Evolutionary conservation across 176 grass and related monocot species (phyloP).

Genomic region (Tuctoria greenei): DNA sequence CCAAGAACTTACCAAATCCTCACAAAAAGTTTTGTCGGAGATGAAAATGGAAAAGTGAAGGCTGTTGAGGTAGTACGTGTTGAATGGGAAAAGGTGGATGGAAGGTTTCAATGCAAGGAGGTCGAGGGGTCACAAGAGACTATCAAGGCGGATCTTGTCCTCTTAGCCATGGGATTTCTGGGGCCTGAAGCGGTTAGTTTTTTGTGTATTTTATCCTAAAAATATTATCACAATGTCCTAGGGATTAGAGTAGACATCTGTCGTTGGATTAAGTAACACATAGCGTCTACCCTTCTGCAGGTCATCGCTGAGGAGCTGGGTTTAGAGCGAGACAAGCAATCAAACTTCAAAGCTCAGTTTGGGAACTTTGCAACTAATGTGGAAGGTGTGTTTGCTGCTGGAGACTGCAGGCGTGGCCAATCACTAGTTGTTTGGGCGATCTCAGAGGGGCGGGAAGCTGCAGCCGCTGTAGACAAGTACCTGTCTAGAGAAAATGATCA

Average conservation of each 20-base stretch:
- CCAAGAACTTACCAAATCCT: constrained; percentile 56
- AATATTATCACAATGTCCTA: neutral
- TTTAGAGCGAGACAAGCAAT: constrained; percentile 46
- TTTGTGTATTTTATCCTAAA: neutral
- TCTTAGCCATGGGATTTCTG: constrained; percentile 64
- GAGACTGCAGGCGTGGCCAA: constrained; percentile 65
- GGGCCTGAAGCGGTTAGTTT: constrained; percentile 55
- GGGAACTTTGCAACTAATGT: constrained; percentile 53
- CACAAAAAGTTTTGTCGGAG: constrained; percentile 58
- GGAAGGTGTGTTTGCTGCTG: constrained; percentile 62
- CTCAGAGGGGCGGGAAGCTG: constrained; percentile 56
- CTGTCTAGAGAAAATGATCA: constrained; percentile 24
- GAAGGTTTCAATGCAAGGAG: constrained; percentile 54
- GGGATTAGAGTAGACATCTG: neutral
- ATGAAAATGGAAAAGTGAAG: constrained; percentile 47
- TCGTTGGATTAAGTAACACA: constrained; percentile 2
- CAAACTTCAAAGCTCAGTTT: constrained; percentile 58
- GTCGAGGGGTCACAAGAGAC: constrained; percentile 55
- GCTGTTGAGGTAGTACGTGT: constrained; percentile 57
- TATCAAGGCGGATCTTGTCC: constrained; percentile 59
- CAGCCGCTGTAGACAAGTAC: constrained; percentile 53
- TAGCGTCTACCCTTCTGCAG: constrained; percentile 29
- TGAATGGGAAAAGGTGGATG: constrained; percentile 39
- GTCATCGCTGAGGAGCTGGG: constrained; percentile 47
- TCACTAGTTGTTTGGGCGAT: constrained; percentile 75